Percentiles rank a stretch among this genome's conserved stretches.
Conservation (phyloP, 768 basidiomycete genomes). For the Nevesoporus exiguus region DNA sequence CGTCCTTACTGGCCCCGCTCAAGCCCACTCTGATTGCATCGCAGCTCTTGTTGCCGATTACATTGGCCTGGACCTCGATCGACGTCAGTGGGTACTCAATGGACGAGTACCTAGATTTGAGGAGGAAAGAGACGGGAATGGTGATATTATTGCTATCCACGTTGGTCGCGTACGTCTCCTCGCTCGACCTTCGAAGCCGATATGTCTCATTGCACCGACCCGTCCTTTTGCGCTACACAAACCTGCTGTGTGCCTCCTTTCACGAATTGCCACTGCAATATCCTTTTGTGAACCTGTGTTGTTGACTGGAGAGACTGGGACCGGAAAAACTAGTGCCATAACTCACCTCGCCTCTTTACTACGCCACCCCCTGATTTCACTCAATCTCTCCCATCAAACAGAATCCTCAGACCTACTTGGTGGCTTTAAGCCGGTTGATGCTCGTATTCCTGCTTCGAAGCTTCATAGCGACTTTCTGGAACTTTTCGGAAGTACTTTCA, state of each 20-base stretch:
- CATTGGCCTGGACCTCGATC: slow-evolving; percentile 66
- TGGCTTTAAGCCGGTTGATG: slow-evolving; percentile 94
- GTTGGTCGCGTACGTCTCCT: slow-evolving; percentile 62
- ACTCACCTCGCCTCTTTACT: slow-evolving; percentile 84
- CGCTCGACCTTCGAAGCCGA: slow-evolving; percentile 39
- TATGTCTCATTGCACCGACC: slow-evolving; percentile 30
- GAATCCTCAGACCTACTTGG: slow-evolving; percentile 93
- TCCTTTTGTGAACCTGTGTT: slow-evolving; percentile 78
- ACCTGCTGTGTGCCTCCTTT: slow-evolving; percentile 75
- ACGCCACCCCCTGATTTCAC: slow-evolving; percentile 70
- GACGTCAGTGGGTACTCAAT: slow-evolving; percentile 66
- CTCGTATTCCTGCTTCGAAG: slow-evolving; percentile 67
- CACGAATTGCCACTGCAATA: slow-evolving; percentile 73
- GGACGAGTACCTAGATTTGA: slow-evolving; percentile 65
- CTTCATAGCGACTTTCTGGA: slow-evolving; percentile 74
- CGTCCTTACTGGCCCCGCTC: slow-evolving; percentile 48
- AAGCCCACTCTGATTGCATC: slow-evolving; percentile 47
- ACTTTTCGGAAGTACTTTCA: slow-evolving; percentile 84
- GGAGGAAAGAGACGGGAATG: slow-evolving; percentile 65
- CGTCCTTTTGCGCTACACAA: slow-evolving; percentile 87
- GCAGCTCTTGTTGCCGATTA: slow-evolving; percentile 54
- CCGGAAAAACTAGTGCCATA: slow-evolving; percentile 93
- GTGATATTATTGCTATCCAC: slow-evolving; percentile 50
- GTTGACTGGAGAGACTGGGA: slow-evolving; percentile 97
- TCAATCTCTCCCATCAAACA: slow-evolving; percentile 95